Evolutionary conservation across 352 stramenopile genomes (phyloP).

Genomic region (Blastocystis sp.): DNA sequence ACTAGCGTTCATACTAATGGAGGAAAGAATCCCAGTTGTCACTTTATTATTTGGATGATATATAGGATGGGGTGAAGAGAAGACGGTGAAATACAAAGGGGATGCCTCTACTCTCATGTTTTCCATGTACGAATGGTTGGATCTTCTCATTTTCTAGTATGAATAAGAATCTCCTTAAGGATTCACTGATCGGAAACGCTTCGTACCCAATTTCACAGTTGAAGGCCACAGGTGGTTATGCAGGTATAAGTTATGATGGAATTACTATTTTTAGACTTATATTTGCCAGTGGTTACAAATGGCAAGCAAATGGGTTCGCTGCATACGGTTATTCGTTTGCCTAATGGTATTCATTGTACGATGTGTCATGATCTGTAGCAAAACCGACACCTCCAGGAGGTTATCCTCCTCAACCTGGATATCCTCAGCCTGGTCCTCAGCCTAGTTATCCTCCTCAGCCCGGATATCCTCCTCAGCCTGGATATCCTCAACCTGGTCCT

Average conservation of each 20-base stretch:
- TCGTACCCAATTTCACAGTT: neutral
- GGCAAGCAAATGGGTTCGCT: neutral
- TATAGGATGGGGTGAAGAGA: conserved; percentile 11
- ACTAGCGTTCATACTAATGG: conserved; percentile 10
- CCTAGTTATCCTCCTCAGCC: conserved; percentile 7
- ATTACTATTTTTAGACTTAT: neutral
- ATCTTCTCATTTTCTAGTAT: neutral
- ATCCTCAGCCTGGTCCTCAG: neutral
- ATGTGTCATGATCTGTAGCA: neutral
- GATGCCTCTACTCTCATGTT: neutral
- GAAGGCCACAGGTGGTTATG: neutral
- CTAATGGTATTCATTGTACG: neutral
- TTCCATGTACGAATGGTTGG: neutral
- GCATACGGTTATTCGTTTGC: neutral
- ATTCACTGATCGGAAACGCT: neutral
- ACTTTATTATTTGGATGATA: neutral
- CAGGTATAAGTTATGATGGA: neutral
- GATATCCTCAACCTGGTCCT: conserved; percentile 40
- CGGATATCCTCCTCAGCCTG: conserved; percentile 10
- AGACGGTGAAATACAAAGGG: neutral
- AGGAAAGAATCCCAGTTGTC: neutral
- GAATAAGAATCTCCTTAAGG: conserved; percentile 54
- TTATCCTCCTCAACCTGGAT: conserved; percentile 1
- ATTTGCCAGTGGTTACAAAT: neutral
- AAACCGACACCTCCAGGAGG: neutral